Percentiles rank a stretch among this genome's conserved stretches.
phyloP scores from a whole-genome alignment of 225 moss, liverwort and hornwort genomes.

The Straminergon stramineum region DNA sequence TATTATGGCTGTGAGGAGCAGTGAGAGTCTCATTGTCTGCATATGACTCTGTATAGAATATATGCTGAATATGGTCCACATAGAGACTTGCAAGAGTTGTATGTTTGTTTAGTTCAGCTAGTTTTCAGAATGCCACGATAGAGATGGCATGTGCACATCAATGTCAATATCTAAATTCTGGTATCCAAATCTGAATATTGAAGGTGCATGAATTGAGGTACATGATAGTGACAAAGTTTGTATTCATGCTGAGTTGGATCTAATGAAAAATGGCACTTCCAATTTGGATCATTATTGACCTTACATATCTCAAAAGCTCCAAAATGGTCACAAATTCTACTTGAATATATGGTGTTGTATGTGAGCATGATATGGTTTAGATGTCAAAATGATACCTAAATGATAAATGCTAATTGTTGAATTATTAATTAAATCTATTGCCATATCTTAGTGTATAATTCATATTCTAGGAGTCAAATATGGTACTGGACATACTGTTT shows the following conservation, averaged over 20 bases:
- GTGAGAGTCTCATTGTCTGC: neutral
- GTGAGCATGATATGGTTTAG: too few relatives aligned
- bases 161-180: neutral
- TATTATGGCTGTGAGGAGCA: neutral
- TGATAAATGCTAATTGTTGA: neutral
- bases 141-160: neutral
- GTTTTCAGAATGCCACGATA: neutral
- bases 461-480: neutral
- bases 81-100: neutral
- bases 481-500: too few relatives aligned
- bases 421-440: neutral
- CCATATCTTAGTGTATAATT: neutral
- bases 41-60: neutral
- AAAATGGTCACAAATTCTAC: too few relatives aligned
- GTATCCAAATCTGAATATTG: neutral
- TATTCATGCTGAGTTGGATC: neutral
- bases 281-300: neutral
- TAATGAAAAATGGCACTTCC: neutral
- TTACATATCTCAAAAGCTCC: neutral
- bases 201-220: neutral
- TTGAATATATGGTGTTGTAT: neutral
- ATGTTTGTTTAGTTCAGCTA: neutral
- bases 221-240: neutral
- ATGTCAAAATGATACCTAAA: accelerated
- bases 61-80: neutral